Evolutionary conservation across 176 grass and related monocot species (phyloP).

Genomic region (Triticum urartu): DNA sequence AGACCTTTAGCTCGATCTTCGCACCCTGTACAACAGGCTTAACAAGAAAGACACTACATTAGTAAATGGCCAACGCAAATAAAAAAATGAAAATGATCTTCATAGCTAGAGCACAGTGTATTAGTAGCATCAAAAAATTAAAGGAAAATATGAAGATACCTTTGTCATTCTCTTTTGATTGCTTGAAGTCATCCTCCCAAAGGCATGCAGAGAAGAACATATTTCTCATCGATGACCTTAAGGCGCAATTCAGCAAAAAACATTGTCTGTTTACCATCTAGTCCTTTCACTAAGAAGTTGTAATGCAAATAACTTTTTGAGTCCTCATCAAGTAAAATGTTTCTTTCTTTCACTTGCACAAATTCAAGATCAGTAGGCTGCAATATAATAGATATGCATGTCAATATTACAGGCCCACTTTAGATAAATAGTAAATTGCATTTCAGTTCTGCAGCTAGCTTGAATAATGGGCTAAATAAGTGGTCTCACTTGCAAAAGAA

Average conservation of each 20-base stretch:
- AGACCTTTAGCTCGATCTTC: not conserved
- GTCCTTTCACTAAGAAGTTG: not conserved
- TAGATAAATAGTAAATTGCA: not conserved
- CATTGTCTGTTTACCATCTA: not conserved
- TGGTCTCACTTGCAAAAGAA: not conserved
- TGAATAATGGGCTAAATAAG: not conserved
- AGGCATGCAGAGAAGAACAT: not conserved
- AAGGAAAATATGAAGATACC: not conserved
- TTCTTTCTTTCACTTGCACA: not conserved
- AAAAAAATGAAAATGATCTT: not conserved
- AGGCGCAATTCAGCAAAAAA: not conserved
- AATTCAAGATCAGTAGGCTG: slow-evolving; percentile 5
- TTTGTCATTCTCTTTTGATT: not conserved
- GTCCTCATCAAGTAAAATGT: not conserved
- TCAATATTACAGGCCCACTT: not conserved
- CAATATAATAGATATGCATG: not conserved
- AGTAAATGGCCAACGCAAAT: not conserved
- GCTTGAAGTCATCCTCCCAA: not conserved
- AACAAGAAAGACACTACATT: not conserved
- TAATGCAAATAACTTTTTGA: not conserved
- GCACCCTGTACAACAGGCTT: not conserved
- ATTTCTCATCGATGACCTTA: not conserved
- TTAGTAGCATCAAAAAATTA: not conserved
- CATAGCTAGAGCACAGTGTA: not conserved
- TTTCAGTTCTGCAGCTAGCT: not conserved